phyloP scores from a whole-genome alignment of 1,284 basidiomycete genomes.

The Caloboletus inedulis region DNA sequence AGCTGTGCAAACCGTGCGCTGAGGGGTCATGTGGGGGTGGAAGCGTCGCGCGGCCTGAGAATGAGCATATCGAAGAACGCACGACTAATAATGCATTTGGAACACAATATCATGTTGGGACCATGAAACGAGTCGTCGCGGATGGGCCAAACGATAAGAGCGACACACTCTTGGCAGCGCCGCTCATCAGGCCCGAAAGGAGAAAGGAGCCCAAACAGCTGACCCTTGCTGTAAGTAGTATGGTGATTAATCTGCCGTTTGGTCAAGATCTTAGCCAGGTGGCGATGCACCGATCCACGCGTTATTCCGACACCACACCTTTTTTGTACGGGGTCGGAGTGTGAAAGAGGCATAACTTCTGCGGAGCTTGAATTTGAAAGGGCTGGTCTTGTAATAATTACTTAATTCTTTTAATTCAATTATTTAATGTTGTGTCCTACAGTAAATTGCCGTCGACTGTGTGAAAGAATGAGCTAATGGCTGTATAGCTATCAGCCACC shows the following conservation, averaged over 20 bases:
- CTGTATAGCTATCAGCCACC: constrained; percentile 35
- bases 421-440: too few species aligned
- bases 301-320: too few species aligned
- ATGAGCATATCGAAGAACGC: not conserved
- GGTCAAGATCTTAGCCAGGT: too few species aligned
- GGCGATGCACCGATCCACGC: too few species aligned
- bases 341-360: too few species aligned
- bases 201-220: not conserved
- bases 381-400: too few species aligned
- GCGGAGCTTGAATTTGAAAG: too few species aligned
- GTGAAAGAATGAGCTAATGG: constrained; percentile 27
- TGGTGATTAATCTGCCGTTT: too few species aligned
- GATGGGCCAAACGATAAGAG: not conserved
- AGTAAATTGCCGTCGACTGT: constrained; percentile 10
- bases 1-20: not conserved
- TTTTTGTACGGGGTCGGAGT: too few species aligned
- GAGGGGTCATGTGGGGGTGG: not conserved
- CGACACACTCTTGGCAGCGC: not conserved
- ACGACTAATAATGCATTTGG: not conserved
- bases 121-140: not conserved
- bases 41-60: too few species aligned
- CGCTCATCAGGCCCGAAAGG: constrained; percentile 5
- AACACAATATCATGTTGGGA: not conserved
- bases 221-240: too few species aligned
- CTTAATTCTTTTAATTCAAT: too few species aligned